Evolutionary conservation across 495 filamentous ascomycete species (phyloP).

Genomic region (Clohesyomyces aquaticus): DNA sequence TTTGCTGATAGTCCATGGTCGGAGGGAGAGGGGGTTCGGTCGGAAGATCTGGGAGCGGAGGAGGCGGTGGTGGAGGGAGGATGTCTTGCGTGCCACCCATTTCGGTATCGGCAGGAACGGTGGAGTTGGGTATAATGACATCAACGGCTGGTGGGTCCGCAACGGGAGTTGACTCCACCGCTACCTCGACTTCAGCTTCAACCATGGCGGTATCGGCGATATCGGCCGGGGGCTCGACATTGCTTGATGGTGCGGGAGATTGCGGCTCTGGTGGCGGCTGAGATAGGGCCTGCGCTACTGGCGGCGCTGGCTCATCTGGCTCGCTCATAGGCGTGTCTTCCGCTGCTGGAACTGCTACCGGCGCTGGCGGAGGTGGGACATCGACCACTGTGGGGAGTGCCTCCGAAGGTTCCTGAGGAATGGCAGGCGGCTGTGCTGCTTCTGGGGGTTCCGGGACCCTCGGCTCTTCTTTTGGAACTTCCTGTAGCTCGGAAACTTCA

Average conservation of each 20-base stretch:
- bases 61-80: conserved; percentile 21
- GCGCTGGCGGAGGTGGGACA: conserved; percentile 6
- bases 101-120: conserved; percentile 22
- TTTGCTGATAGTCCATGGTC: conserved; percentile 10
- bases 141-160: conserved; percentile 29
- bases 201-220: conserved; percentile 21
- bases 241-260: background rate
- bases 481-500: conserved; percentile 33
- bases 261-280: background rate
- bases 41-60: conserved; percentile 4
- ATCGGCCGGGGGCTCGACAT: too few species aligned
- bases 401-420: background rate
- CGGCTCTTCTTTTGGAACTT: conserved; percentile 30
- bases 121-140: conserved; percentile 23
- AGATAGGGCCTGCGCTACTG: background rate
- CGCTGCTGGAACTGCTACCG: conserved; percentile 16
- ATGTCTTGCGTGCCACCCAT: conserved; percentile 38
- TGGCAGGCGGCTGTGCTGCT: background rate
- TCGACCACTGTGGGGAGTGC: conserved; percentile 1
- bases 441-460: conserved; percentile 14
- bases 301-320: conserved; percentile 28
- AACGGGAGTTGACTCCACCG: conserved; percentile 11
- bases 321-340: conserved; percentile 44
- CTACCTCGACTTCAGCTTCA: conserved; percentile 23
- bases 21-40: conserved; percentile 6